Evolutionary conservation across 768 basidiomycete genomes (phyloP), one percentile per base, ranked within the genome.

Genomic region (Termitomyces sp.): DNA sequence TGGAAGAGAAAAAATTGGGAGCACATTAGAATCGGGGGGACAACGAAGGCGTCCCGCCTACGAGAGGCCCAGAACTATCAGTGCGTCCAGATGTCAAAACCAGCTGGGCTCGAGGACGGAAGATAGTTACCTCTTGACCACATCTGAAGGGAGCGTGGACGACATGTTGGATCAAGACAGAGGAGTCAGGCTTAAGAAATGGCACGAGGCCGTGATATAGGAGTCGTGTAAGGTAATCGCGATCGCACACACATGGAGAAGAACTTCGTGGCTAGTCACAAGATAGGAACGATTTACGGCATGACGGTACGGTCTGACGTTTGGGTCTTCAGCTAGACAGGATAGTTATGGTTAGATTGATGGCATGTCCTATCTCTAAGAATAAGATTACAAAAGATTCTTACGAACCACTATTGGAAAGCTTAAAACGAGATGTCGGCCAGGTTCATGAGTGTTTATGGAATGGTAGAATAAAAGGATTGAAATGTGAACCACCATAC

Each of bases 61-160:
- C 65, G 50, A 66, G 49, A 48, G 65, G 63, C 10, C 65, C 65
- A 40, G 65, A 59, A 45, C 65, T 64, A 21, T 26, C n/a, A 21
- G 8, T 10, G 10, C 15, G 5, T 35, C 17, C 30, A 23, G 42
- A 44, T 9, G 31, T 43, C 17, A 48, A 26, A 31, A 50, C 5
- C 28, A 26, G 7, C 9, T 35, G 33, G 38, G 50, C 30, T 37
- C n/a, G 17, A 30, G 30, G 33, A 41, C 17, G n/a, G 37, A 28
- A 28, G 3, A 26, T 21, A n/a, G 5, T 10, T 44, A 60, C 63
- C 63, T 64, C 48, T 56, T 45, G 4, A 60, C 63, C 8, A 63
- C 41, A 35, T 62, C 37, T 23, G 60, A 33, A 10, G 61, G 61
- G 11, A 62, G 55, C 23, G 53, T 15, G 10, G 61, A 51, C 1